Evolutionary conservation across 83 land plant genomes (phyloP).

Genomic region (Thuja plicata): DNA sequence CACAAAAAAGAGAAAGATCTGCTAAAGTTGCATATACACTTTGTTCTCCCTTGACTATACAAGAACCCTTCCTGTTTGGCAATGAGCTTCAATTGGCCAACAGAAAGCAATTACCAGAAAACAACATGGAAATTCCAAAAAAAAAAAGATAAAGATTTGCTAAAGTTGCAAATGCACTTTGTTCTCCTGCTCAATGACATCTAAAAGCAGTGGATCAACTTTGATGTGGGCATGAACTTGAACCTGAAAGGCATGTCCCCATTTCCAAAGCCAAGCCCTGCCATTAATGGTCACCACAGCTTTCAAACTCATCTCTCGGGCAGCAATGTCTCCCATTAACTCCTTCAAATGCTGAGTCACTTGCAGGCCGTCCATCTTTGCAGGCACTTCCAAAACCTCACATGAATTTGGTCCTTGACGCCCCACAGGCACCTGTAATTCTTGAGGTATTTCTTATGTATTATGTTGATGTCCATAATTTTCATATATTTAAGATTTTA

Average conservation of each 20-base stretch:
- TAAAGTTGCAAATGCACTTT: constrained; percentile 2
- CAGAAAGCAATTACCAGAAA: too few species aligned
- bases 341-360: constrained; percentile 51
- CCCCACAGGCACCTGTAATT: constrained; percentile 65
- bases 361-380: constrained; percentile 67
- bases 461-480: too few species aligned
- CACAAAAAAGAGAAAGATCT: too few species aligned
- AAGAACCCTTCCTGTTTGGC: too few species aligned
- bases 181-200: constrained; percentile 67
- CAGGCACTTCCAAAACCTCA: constrained; percentile 57
- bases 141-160: too few species aligned
- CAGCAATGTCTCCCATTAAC: constrained; percentile 55
- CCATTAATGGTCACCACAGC: constrained; percentile 72
- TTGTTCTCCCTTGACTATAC: too few species aligned
- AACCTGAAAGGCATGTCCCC: constrained; percentile 68
- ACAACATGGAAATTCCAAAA: too few species aligned
- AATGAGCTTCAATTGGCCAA: too few species aligned
- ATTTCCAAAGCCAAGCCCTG: constrained; percentile 56
- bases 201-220: constrained; percentile 62
- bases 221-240: constrained; percentile 43
- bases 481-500: too few species aligned
- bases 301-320: constrained; percentile 76
- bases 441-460: too few species aligned
- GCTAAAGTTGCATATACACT: background rate
- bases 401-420: constrained; percentile 53